These are phyloP conservation scores for Rheum nobile DNA, from an alignment of 148 eudicot genomes.

Conservation along the genomic window DNA sequence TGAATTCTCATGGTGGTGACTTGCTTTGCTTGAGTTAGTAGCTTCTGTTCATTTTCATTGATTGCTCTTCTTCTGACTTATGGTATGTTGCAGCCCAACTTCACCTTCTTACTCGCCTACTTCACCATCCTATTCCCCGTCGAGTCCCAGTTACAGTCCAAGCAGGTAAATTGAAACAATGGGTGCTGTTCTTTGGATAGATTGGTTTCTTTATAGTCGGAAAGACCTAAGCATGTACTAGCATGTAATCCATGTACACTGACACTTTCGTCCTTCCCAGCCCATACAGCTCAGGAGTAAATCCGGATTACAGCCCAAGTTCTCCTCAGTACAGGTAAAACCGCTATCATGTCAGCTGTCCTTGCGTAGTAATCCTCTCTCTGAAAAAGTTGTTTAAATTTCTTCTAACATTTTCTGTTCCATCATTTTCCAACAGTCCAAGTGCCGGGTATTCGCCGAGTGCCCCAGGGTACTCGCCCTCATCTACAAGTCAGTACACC, in stretches of 20 bases:
- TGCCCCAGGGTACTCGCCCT: conserved; percentile 37
- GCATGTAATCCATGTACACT: not conserved
- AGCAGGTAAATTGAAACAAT: conserved; percentile 27
- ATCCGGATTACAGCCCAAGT: conserved; percentile 41
- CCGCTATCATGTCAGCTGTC: not conserved
- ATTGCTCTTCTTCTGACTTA: not conserved
- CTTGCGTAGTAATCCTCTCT: not conserved
- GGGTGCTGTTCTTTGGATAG: not conserved
- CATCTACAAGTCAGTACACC: conserved; percentile 36
- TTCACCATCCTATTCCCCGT: conserved; percentile 36
- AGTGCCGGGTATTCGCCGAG: conserved; percentile 38
- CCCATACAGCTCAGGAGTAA: conserved; percentile 32
- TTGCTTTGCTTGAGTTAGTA: too few species aligned
- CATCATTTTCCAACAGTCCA: conserved; percentile 21
- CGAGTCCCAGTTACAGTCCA: conserved; percentile 44
- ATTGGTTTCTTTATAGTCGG: not conserved
- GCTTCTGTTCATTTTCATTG: not conserved
- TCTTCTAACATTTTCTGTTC: not conserved
- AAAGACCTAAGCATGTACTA: not conserved
- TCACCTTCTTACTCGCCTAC: conserved; percentile 42
- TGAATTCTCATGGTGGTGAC: not conserved
- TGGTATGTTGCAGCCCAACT: conserved; percentile 31
- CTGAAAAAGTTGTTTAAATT: not conserved
- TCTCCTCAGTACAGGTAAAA: conserved; percentile 43
- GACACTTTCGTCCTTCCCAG: conserved; percentile 19